Base-by-base conservation (phyloP, 2,329 filamentous ascomycete genomes). In the Podosphaera xanthii region DNA sequence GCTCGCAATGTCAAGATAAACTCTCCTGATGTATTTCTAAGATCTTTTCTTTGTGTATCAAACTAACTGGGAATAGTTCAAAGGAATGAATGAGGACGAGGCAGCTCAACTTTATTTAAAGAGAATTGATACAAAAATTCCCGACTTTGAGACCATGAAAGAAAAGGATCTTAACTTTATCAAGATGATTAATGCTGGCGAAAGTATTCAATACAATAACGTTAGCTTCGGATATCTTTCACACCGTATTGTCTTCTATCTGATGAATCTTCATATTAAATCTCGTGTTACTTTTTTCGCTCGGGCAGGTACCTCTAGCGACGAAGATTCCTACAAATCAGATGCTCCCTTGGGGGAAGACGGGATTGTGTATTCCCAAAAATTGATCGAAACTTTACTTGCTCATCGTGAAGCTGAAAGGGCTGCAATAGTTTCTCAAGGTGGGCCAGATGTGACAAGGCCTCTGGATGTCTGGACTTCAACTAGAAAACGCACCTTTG, bases 181-280 rank as follows among this genome's bases (percentile, higher is more conserved):
- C 73, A 96, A 95, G 75, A 96, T 98, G 91, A 94, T 97, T 70
- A 98, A 98, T 65, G 92, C 92, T 6, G 92, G 92, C 52, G 82
- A 91, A 68, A 83, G 88, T 64, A 85, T 98, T 68, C 85, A 91
- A 66, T 91, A 97, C 72, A 98, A 98, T 74, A 96, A 97, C 65
- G 87, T 92, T 69, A 90, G 85, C 68, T 97, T 98, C 71, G 91
- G 90, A 66, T 98, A 98, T 69, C 78, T 98, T 38, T 94, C 90
- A 0, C 90, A 98, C 70, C 83, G 92, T 61, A 98, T 98, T 64
- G 91, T 98, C 59, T 98, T 98, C 72, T 98, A 97, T 71, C 81
- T 98, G 54, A 87, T 95, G 68, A 98, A 98, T 68, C 76, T 97
- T 33, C 92, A 98, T 71, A 96, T 96, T 75, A 97, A 98, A 71